Evolutionary conservation across 208 protist genomes (phyloP).

Genomic region (Acanthamoeba rhysodes): DNA sequence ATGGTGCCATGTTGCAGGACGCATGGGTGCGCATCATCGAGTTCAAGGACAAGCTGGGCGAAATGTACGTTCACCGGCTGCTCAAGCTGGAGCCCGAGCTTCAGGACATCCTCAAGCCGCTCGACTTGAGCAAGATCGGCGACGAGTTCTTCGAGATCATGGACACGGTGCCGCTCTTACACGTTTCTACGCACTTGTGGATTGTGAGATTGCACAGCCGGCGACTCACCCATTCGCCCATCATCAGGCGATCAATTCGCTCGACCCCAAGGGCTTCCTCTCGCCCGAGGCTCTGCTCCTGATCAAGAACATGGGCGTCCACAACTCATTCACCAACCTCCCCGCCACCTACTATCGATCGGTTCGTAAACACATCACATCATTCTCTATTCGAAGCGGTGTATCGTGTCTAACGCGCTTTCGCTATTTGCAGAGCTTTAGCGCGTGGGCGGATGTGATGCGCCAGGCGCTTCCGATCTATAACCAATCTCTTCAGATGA

Average conservation of each 20-base stretch:
- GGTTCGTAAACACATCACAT: background rate
- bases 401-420: background rate
- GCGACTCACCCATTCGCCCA: background rate
- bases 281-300: background rate
- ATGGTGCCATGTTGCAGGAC: background rate
- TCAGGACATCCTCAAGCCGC: background rate
- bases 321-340: conserved; percentile 3
- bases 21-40: conserved; percentile 12
- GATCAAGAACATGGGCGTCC: conserved; percentile 7
- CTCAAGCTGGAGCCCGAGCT: conserved; percentile 31
- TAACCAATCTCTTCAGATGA: conserved; percentile 20
- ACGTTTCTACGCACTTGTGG: background rate
- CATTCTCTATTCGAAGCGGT: background rate
- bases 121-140: conserved; percentile 27
- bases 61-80: conserved; percentile 22
- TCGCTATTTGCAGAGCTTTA: background rate
- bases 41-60: background rate
- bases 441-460: conserved; percentile 20
- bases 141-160: conserved; percentile 16
- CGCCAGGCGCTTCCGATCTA: conserved; percentile 9
- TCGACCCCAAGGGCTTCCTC: background rate
- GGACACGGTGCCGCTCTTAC: background rate
- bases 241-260: conserved; percentile 18
- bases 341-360: conserved; percentile 2
- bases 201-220: background rate